These are phyloP conservation scores for Apophysomyces variabilis DNA, from an alignment of 371 early-diverging fungal genomes.

Conservation along the genomic window DNA sequence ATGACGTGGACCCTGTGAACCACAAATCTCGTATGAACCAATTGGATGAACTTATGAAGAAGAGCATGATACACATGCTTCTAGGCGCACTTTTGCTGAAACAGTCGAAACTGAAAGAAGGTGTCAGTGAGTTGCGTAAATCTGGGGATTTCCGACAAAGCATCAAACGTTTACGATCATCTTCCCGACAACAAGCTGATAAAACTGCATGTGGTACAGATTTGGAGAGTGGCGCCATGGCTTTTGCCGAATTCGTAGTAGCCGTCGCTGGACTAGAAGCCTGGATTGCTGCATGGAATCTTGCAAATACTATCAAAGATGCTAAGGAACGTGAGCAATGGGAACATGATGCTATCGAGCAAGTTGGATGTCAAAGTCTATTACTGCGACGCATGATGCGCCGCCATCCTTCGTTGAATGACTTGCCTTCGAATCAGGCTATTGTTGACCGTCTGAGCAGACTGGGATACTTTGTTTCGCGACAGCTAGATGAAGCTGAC, in stretches of 20 bases:
- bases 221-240: slow-evolving; percentile 36
- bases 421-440: slow-evolving; percentile 20
- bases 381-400: slow-evolving; percentile 40
- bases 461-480: slow-evolving; percentile 30
- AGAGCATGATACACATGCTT: slow-evolving; percentile 32
- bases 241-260: slow-evolving; percentile 43
- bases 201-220: neutral
- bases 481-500: slow-evolving; percentile 35
- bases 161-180: slow-evolving; percentile 7
- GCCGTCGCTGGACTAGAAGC: slow-evolving; percentile 41
- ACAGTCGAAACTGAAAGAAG: slow-evolving; percentile 16
- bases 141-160: slow-evolving; percentile 20
- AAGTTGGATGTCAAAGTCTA: slow-evolving; percentile 24
- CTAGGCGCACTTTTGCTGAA: slow-evolving; percentile 35
- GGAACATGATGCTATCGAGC: slow-evolving; percentile 8
- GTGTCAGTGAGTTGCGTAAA: slow-evolving; percentile 30
- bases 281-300: slow-evolving; percentile 40
- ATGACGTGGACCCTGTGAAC: slow-evolving; percentile 12
- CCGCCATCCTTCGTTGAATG: slow-evolving; percentile 20
- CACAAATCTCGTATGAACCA: slow-evolving; percentile 26
- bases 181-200: slow-evolving; percentile 14
- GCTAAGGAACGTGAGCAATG: slow-evolving; percentile 1
- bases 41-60: slow-evolving; percentile 34
- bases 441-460: slow-evolving; percentile 37
- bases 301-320: slow-evolving; percentile 11